Evolutionary conservation across 2,329 filamentous ascomycete species (phyloP).

Genomic region (Colletotrichum salicis): DNA sequence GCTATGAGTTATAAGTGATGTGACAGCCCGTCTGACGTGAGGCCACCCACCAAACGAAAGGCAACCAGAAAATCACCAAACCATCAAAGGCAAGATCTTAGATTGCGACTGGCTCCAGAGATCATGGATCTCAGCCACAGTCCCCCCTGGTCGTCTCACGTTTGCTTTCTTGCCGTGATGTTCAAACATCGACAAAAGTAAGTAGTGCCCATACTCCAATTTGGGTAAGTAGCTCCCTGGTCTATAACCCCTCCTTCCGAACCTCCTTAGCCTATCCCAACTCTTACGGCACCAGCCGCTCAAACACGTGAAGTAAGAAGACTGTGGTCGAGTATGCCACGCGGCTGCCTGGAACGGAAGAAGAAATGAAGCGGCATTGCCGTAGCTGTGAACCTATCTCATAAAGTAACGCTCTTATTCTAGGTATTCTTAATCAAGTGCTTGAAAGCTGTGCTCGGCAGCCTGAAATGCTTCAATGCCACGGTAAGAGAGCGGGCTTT

Average conservation of each 20-base stretch:
- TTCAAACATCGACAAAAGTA: background rate
- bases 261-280: background rate
- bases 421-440: too few species aligned
- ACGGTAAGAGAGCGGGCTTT: background rate
- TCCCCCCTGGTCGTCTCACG: background rate
- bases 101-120: constrained; percentile 6
- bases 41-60: background rate
- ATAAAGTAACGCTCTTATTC: too few species aligned
- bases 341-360: background rate
- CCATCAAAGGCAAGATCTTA: background rate
- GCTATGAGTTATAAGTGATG: background rate
- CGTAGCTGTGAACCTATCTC: background rate
- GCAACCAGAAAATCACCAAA: background rate
- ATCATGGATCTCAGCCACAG: background rate
- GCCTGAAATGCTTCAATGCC: background rate
- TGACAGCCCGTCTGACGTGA: constrained; percentile 3
- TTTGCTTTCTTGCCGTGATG: background rate
- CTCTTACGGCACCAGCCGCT: background rate
- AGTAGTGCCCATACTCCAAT: too few species aligned
- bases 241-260: background rate
- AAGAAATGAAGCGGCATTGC: background rate
- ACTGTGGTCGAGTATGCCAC: background rate
- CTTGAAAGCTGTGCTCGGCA: background rate
- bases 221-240: background rate
- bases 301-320: background rate